Conservation (phyloP, 2,329 filamentous ascomycete genomes). For the Rhynchosporium graminicola region DNA sequence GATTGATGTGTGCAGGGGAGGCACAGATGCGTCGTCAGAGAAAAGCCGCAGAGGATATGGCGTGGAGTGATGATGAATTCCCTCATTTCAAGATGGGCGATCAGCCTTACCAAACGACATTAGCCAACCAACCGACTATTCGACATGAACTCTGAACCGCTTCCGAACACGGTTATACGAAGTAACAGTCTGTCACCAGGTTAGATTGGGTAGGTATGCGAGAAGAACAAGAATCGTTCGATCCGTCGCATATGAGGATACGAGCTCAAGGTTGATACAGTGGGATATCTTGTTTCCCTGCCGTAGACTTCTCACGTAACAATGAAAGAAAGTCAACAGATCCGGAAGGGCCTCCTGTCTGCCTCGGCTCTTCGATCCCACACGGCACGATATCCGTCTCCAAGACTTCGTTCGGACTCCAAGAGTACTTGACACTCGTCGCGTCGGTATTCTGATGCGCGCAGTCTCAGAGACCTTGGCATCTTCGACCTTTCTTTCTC, state of each 20-base stretch:
- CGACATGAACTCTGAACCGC: neutral
- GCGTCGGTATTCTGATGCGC: neutral
- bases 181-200: no score
- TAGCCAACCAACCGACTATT: constrained; percentile 2
- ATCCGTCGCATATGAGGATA: no score
- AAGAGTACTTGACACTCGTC: neutral
- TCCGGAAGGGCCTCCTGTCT: neutral
- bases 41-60: no score
- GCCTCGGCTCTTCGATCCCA: neutral
- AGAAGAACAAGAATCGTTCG: no score
- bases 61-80: constrained; percentile 7
- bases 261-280: no score
- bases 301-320: no score
- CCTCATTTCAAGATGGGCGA: neutral
- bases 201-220: no score
- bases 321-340: no score
- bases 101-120: neutral
- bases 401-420: no score
- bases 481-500: neutral
- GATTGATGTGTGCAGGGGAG: neutral
- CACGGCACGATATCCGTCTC: neutral
- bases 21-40: neutral
- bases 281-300: no score
- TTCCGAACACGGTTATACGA: no score
- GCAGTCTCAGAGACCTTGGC: constrained; percentile 4